Conservation (phyloP, 768 basidiomycete genomes). For the Pholiota molesta region DNA sequence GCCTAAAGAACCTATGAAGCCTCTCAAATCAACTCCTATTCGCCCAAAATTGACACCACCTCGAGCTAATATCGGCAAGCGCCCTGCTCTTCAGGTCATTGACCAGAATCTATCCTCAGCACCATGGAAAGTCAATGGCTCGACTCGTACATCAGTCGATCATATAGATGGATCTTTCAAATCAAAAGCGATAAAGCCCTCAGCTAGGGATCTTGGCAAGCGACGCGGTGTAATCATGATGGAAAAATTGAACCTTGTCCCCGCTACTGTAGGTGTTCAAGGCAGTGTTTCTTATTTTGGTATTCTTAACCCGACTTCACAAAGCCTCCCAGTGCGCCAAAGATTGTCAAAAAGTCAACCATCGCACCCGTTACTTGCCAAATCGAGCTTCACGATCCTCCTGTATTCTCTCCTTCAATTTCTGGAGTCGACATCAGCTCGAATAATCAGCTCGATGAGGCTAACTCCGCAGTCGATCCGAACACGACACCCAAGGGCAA, state of each 20-base stretch:
- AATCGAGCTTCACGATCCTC: neutral
- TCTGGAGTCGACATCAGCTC: neutral
- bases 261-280: neutral
- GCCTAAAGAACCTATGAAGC: neutral
- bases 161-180: neutral
- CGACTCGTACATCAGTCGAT: neutral
- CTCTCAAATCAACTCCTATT: neutral
- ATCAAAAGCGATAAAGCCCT: constrained; percentile 11
- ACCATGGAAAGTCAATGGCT: neutral
- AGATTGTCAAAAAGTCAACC: neutral
- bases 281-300: neutral
- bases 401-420: neutral
- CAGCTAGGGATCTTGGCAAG: constrained; percentile 24
- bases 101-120: neutral
- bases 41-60: neutral
- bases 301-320: neutral
- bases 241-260: constrained; percentile 10
- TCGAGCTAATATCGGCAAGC: neutral
- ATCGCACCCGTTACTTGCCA: neutral
- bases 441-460: neutral
- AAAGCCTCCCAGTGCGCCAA: neutral
- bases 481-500: neutral
- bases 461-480: neutral
- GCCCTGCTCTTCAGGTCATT: neutral
- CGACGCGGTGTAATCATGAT: constrained; percentile 26